Evolutionary conservation across 257 asterid species (phyloP), one percentile per base, ranked within the genome.

Genomic region (Primulina tabacum): DNA sequence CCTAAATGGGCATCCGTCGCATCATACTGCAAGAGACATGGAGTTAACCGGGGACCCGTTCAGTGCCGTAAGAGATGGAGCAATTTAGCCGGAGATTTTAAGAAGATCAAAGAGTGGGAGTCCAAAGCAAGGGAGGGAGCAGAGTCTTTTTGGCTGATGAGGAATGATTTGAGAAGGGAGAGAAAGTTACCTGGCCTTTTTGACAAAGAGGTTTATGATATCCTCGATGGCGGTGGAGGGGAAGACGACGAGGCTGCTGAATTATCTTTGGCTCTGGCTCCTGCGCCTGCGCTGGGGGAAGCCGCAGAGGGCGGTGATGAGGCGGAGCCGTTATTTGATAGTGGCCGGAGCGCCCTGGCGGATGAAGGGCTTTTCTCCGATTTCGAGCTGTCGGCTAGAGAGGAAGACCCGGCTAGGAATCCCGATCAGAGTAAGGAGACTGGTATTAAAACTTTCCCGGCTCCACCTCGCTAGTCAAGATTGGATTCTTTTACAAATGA

Each of bases 11-110:
- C 96, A 8, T 80, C 96, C 9, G 89, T 92, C 60, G 87, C 97
- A 0, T 87, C 95, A 0, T 93, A 93, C 87, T 93, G 97, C 64
- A 86, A 76, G 78, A 77, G 88, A 63, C 98, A 88, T 68, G 97
- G 98, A 18, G 98, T 92, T 68, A 84, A 88, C 77, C 87, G 97
- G 71, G 97, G 96, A 0, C 95, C 97, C 34, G 95, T 92, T 26
- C 98, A 90, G 95, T 93, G 98, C 87, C 75, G 96, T 82, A 93
- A 90, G 81, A 76, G 98, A 57, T 90, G 98, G 96, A 90, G 97
- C 78, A 93, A 93, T 78, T 73, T 90, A 65, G 93, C 96, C 2
- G 96, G 95, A 0, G 98, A 93, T 65, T 90, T 53, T 57, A 93
- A 90, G 88, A 93, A 89, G 95, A 90, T 93, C 21, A 90, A 86